Percentiles rank a stretch among this genome's conserved stretches.
Evolutionary conservation across 257 asterid genomes (phyloP).

Genomic region (Vinca minor): DNA sequence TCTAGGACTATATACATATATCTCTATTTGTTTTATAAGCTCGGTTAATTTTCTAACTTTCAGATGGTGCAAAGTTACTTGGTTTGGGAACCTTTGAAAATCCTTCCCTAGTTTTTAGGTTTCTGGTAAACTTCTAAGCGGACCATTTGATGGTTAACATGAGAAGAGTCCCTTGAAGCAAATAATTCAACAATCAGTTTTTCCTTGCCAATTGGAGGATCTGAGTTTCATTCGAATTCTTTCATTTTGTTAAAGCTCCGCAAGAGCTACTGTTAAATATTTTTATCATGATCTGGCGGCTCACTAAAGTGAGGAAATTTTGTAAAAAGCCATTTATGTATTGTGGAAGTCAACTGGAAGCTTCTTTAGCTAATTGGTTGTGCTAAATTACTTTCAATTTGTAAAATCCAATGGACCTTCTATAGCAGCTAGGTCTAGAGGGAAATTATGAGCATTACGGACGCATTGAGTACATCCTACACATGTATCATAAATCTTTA

Average conservation of each 20-base stretch:
- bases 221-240: too few relatives aligned
- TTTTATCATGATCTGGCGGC: too few relatives aligned
- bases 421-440: not conserved
- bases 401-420: not conserved
- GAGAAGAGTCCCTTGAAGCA: not conserved
- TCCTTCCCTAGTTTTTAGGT: too few relatives aligned
- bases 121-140: too few relatives aligned
- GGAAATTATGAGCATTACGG: not conserved
- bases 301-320: too few relatives aligned
- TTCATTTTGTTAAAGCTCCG: too few relatives aligned
- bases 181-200: not conserved
- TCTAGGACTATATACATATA: not conserved
- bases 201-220: not conserved
- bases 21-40: not conserved
- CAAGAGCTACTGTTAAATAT: too few relatives aligned
- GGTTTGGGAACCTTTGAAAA: not conserved
- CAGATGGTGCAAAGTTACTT: not conserved
- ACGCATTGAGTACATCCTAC: too few relatives aligned
- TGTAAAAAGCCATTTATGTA: too few relatives aligned
- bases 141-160: not conserved
- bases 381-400: not conserved
- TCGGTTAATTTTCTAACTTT: not conserved
- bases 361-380: not conserved
- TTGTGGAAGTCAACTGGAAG: not conserved
- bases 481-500: too few relatives aligned